phyloP scores from a whole-genome alignment of 805 yeast species.

The Wickerhamia fluorescens region DNA sequence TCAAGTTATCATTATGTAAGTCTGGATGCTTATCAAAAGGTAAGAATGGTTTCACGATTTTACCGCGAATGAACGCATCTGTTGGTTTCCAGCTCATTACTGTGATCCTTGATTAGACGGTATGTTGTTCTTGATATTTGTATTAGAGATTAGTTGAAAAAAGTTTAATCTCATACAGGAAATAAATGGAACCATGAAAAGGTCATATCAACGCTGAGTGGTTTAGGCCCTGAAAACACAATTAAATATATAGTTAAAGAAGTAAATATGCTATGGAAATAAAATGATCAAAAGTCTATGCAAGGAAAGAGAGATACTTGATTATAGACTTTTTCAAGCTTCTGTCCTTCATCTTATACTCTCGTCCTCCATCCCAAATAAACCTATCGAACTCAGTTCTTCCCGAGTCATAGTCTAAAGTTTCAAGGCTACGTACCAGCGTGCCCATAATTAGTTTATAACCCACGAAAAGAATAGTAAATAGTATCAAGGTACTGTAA shows the following conservation, averaged over 20 bases:
- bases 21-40: constrained; percentile 37
- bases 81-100: constrained; percentile 35
- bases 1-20: constrained; percentile 31
- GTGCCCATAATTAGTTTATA: constrained; percentile 59
- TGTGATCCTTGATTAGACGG: no score
- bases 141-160: neutral
- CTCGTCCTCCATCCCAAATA: constrained; percentile 71
- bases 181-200: no score
- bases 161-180: no score
- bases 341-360: constrained; percentile 32
- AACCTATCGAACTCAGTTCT: constrained; percentile 75
- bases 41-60: constrained; percentile 31
- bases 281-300: no score
- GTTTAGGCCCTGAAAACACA: no score
- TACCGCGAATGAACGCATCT: constrained; percentile 27
- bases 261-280: no score
- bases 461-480: constrained; percentile 42
- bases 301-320: constrained; percentile 28
- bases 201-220: no score
- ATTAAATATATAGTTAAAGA: no score
- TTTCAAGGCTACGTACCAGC: constrained; percentile 59
- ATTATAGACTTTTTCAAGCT: constrained; percentile 26
- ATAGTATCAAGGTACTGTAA: constrained; percentile 54
- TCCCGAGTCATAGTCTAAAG: constrained; percentile 77
- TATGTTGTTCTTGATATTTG: constrained; percentile 1